phyloP scores from a whole-genome alignment of 805 yeast species.

The Wickerhamiella slavikovae region DNA sequence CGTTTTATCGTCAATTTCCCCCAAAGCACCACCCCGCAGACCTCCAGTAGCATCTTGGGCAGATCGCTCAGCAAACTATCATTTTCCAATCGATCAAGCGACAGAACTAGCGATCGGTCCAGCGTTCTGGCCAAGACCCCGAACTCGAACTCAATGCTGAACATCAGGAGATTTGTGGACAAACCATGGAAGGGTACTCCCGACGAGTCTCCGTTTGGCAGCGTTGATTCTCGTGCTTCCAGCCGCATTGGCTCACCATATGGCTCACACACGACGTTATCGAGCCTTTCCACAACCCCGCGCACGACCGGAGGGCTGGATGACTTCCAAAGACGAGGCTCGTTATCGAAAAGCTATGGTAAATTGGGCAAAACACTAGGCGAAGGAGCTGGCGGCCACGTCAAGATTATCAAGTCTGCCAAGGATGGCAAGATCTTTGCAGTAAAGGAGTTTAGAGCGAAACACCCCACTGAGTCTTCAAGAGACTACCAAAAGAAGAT shows the following conservation, averaged over 20 bases:
- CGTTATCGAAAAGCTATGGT: constrained; percentile 43
- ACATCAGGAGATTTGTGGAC: constrained; percentile 27
- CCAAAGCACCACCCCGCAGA: constrained; percentile 26
- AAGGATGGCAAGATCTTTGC: constrained; percentile 62
- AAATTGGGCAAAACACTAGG: constrained; percentile 75
- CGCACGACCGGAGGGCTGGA: constrained; percentile 14
- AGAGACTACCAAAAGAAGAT: constrained; percentile 60
- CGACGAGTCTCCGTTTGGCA: constrained; percentile 11
- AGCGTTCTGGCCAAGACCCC: constrained; percentile 19
- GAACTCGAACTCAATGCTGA: constrained; percentile 16
- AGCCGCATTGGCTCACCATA: not conserved
- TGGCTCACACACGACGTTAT: too few relatives aligned
- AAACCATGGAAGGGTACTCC: constrained; percentile 19
- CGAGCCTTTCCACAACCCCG: constrained; percentile 8
- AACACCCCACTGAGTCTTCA: constrained; percentile 38
- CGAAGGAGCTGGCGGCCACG: constrained; percentile 91
- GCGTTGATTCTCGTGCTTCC: constrained; percentile 5
- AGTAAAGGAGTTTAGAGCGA: constrained; percentile 70
- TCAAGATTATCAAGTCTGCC: constrained; percentile 46
- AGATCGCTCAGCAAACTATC: constrained; percentile 7
- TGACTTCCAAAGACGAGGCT: constrained; percentile 3
- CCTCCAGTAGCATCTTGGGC: constrained; percentile 3
- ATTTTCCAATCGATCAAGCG: constrained; percentile 10
- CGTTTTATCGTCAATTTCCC: constrained; percentile 71
- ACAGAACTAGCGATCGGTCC: constrained; percentile 18